Base-by-base conservation (phyloP, 768 basidiomycete genomes). In the Termitomyces sp. region DNA sequence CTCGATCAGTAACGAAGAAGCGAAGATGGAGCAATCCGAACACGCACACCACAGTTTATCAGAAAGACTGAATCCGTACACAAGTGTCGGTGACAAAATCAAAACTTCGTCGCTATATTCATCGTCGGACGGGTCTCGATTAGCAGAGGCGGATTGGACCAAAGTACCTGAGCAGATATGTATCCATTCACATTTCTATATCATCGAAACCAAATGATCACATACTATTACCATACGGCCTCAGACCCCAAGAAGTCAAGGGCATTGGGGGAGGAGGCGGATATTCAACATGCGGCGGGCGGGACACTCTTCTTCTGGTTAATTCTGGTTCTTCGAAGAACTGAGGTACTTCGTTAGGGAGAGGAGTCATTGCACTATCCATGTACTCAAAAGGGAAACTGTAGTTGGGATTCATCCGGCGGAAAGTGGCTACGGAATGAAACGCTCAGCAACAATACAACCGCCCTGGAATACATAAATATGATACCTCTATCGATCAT, bases 41-140 rank as follows among this genome's bases (percentile, higher is more conserved):
- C 0, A 74, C 81, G 59, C 62, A 84, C 83, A 66, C 83, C 84
- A 85, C 6, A 74, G 60, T 65, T 86, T 86, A 55, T 82, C 82
- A 6, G 67, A 59, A 43, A 87, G 66, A 66, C 83, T 84, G 66
- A 87, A 88, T 0, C 84, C 85, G 56, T 81, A 82, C 3, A 86
- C 77, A 35, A 81, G 71, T 0, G 82, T 77, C 0, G 84, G 73
- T 0, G 84, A 73, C 4, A 88, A 66, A 27, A 85, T 68, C 16
- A 86, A 68, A 35, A 83, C 78, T 20, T 82, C 79, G 3, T 82
- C 79, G 0, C 72, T 70, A 33, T 84, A 61, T 29, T 80, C 73
- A 5, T 68, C 64, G 3, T 59, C 71, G 23, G 27, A 13, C 32
- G 27, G 33, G 23, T 31, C 50, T 7, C 51, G 22, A 11, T 51